A percentile compares a stretch with the other conserved stretches of the same genome.
Conservation (phyloP, 31 red algal genomes). For the Bonnemaisonia californica region DNA sequence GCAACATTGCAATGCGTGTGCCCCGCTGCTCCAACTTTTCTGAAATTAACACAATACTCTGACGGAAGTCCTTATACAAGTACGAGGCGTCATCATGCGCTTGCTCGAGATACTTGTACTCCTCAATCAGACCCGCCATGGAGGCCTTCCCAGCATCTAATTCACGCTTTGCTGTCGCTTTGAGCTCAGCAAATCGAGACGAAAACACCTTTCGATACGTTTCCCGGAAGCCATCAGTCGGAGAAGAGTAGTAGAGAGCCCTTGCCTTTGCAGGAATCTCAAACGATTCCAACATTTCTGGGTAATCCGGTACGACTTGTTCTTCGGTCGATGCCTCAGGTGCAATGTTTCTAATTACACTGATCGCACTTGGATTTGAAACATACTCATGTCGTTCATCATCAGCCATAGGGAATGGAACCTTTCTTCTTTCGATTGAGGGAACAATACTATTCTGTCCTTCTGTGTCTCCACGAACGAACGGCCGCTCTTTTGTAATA, state of each 20-base stretch:
- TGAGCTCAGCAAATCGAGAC: neutral
- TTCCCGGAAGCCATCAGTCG: neutral
- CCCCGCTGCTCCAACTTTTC: neutral
- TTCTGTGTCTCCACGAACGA: neutral
- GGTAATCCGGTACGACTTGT: neutral
- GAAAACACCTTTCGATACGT: neutral
- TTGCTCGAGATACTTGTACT: neutral
- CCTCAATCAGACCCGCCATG: neutral
- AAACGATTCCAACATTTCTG: neutral
- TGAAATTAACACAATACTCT: neutral
- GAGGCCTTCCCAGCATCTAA: neutral
- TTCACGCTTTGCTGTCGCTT: neutral
- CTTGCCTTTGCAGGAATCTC: neutral
- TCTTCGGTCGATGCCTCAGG: neutral
- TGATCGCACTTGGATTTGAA: neutral
- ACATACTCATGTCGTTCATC: neutral
- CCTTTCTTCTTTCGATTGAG: neutral
- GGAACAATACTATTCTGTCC: neutral
- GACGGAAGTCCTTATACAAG: neutral
- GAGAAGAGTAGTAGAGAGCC: neutral
- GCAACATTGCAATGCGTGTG: neutral
- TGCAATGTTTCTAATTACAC: neutral
- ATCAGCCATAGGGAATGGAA: neutral
- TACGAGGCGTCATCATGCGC: neutral
- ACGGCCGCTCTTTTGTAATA: neutral